Evolutionary conservation across 441 rosid genomes (phyloP), one percentile per base, ranked within the genome.

Genomic region (Mallotus japonicus): DNA sequence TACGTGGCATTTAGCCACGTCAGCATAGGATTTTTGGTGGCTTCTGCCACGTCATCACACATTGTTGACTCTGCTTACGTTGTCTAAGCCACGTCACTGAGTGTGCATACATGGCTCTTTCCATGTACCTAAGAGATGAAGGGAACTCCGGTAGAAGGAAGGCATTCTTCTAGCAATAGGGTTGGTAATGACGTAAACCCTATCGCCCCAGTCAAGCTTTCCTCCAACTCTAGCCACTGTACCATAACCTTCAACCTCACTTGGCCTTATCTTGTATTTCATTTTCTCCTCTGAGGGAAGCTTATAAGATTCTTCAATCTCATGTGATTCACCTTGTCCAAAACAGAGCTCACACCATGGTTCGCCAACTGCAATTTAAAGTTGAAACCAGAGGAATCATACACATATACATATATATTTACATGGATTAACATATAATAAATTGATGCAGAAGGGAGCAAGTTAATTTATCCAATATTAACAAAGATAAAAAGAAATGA

Each of bases 191-290:
- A 85, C 75, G 53, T 56, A 84, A 5, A 89, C 63, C 62, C 86
- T 73, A 53, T 89, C 91, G 0, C 78, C 87, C 89, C 90, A 89
- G 47, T 87, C 86, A 42, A 75, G 74, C 15, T 74, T 83, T 54
- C 65, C 80, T 15, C 57, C 72, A 9, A 16, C 8, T 65, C 80
- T 74, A 3, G 17, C 34, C 0, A 51, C 8, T 17, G 69, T 11
- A 55, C 91, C 93, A 54, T 76, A 87, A 2, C 91, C 91, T 81
- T 89, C 85, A 50, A 53, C 4, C 0, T 85, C 87, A 49, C 80
- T 85, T 20, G 75, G 61, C 60, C 62, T 85, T 54, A 47, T 19
- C 63, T 63, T 73, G 76, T 76, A 87, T 70, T 83, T 89, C 80
- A 80, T 78, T 61, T 82, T 89, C 75, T 87, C 85, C 32, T 83